phyloP scores from a whole-genome alignment of 192 early-diverging fungal species.

The Paraglomus occultum region DNA sequence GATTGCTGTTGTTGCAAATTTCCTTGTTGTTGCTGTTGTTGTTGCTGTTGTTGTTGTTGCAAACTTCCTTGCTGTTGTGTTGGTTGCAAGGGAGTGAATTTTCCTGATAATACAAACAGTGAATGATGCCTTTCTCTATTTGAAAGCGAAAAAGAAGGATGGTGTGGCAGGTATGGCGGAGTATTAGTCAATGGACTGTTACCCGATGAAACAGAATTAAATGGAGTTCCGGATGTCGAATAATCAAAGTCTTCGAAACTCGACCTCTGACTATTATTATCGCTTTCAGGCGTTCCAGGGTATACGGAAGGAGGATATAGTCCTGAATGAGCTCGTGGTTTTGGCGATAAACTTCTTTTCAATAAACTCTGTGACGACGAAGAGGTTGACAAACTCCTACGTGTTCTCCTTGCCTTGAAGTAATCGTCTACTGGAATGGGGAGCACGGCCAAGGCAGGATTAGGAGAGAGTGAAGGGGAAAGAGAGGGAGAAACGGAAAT shows the following conservation, averaged over 20 bases:
- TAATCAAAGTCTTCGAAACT: constrained; percentile 28
- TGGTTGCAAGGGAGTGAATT: background rate
- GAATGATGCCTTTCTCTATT: constrained; percentile 27
- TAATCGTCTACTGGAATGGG: background rate
- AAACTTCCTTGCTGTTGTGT: background rate
- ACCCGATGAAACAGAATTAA: constrained; percentile 20
- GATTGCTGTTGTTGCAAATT: too few relatives aligned
- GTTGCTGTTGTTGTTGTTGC: too few relatives aligned
- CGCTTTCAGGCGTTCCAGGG: constrained; percentile 10
- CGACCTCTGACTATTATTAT: constrained; percentile 9
- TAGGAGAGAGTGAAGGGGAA: background rate
- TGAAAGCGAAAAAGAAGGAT: background rate
- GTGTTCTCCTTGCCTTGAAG: constrained; percentile 17
- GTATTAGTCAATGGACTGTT: constrained; percentile 20
- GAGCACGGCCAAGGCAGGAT: background rate
- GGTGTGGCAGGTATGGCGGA: background rate
- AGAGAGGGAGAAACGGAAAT: background rate
- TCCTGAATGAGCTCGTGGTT: constrained; percentile 17
- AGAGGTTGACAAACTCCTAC: constrained; percentile 28
- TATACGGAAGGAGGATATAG: background rate
- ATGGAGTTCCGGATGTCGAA: constrained; percentile 17
- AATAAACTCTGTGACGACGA: constrained; percentile 29
- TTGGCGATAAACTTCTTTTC: constrained; percentile 23
- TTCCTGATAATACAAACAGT: constrained; percentile 22
- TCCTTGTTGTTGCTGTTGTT: too few relatives aligned